These are phyloP conservation scores for Alternaria arborescens DNA, from an alignment of 2,329 filamentous ascomycete species.

Conservation along the genomic window DNA sequence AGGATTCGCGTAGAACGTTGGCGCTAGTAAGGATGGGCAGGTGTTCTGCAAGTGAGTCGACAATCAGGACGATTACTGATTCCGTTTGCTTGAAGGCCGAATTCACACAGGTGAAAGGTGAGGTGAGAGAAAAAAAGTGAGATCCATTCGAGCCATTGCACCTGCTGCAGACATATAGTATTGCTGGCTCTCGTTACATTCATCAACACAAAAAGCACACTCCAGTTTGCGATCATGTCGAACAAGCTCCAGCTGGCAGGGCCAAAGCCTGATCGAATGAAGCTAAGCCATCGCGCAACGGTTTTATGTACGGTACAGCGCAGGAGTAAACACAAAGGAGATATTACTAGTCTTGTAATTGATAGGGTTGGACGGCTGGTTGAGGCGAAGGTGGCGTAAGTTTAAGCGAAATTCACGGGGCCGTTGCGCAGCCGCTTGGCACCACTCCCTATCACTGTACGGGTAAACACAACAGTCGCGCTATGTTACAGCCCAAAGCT, in stretches of 20 bases:
- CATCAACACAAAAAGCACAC: constrained; percentile 22
- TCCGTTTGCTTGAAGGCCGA: not conserved
- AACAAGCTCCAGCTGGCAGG: constrained; percentile 13
- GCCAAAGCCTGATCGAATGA: constrained; percentile 16
- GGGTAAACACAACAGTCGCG: constrained; percentile 8
- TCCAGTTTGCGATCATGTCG: constrained; percentile 23
- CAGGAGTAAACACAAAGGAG: constrained; percentile 10
- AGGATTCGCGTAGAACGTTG: not conserved
- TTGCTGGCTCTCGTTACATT: constrained; percentile 1
- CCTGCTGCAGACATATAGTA: constrained; percentile 11
- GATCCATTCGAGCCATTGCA: not conserved
- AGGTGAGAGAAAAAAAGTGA: not conserved
- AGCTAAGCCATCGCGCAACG: constrained; percentile 14
- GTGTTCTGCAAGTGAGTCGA: not conserved
- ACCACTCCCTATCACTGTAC: constrained; percentile 18
- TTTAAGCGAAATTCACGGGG: constrained; percentile 28
- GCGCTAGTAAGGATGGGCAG: not conserved
- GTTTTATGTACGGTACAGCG: constrained; percentile 6
- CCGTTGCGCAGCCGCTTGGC: constrained; percentile 15
- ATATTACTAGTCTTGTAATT: constrained; percentile 13
- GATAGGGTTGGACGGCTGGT: constrained; percentile 10
- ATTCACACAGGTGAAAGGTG: not conserved
- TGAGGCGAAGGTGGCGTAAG: constrained; percentile 9
- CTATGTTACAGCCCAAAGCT: constrained; percentile 9
- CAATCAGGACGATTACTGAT: not conserved